These are phyloP conservation scores for Didymella lethalis DNA, from an alignment of 2,329 filamentous ascomycete genomes.

Conservation along the genomic window DNA sequence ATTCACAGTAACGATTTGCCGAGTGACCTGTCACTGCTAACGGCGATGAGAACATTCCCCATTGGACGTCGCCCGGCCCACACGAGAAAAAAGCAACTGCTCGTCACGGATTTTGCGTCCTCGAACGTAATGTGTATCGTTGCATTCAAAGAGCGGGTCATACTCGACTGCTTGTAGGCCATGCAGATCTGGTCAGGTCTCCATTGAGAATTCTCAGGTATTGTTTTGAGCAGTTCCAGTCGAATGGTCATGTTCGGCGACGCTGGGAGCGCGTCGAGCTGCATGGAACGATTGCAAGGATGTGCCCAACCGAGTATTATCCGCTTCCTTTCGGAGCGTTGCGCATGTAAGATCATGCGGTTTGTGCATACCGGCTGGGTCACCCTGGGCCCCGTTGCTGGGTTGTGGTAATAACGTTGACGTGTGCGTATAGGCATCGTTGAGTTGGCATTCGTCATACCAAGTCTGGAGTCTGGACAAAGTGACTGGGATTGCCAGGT, in stretches of 20 bases:
- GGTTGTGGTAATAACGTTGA: neutral
- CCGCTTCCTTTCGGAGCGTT: neutral
- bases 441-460: neutral
- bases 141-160: neutral
- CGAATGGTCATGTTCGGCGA: neutral
- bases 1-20: neutral
- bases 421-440: neutral
- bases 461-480: neutral
- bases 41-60: neutral
- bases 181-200: neutral
- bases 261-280: neutral
- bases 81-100: constrained; percentile 12
- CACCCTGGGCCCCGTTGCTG: constrained; percentile 14
- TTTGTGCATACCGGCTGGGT: constrained; percentile 1
- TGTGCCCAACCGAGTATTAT: neutral
- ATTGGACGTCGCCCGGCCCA: neutral
- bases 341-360: constrained; percentile 8
- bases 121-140: neutral
- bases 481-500: neutral
- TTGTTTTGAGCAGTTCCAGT: neutral
- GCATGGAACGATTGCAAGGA: neutral
- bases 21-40: neutral
- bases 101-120: neutral
- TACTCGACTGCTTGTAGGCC: neutral
- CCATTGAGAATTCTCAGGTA: neutral